These are phyloP conservation scores for Gastrolobium villosum DNA, from an alignment of 306 rosid species.

Conservation along the genomic window DNA sequence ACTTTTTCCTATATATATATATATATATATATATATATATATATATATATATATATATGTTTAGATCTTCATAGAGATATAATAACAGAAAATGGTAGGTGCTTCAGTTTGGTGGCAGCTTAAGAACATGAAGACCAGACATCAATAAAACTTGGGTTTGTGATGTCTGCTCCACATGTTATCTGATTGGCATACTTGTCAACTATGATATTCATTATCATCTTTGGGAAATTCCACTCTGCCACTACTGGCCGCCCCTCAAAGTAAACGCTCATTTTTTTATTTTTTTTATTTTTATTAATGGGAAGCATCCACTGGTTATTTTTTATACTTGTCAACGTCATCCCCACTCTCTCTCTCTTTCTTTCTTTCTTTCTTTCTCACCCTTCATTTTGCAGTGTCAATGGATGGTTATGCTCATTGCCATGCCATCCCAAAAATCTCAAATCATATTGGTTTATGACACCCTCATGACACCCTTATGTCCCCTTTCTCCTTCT, in stretches of 20 bases:
- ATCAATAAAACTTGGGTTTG: background rate
- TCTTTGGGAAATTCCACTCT: conserved; percentile 50
- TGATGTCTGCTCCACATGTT: conserved; percentile 45
- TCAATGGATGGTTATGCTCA: conserved; percentile 59
- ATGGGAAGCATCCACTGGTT: conserved; percentile 39
- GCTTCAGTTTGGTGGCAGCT: conserved; percentile 24
- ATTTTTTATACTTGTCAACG: conserved; percentile 56
- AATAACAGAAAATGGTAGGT: background rate
- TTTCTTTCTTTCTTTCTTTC: background rate
- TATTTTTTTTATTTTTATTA: background rate
- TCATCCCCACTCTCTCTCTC: conserved; percentile 47
- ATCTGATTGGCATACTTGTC: conserved; percentile 35
- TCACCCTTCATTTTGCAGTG: conserved; percentile 46
- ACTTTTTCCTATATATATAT: no score
- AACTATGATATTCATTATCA: conserved; percentile 47
- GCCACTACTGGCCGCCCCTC: conserved; percentile 52
- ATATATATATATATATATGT: background rate
- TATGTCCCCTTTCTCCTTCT: conserved; percentile 42
- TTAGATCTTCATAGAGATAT: background rate
- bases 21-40: no score
- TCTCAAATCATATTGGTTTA: conserved; percentile 50
- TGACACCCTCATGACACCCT: conserved; percentile 48
- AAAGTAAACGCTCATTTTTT: conserved; percentile 61
- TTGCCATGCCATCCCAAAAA: conserved; percentile 55
- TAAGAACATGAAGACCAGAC: background rate